A percentile compares a stretch with the other conserved stretches of the same genome.
phyloP scores from a whole-genome alignment of 805 yeast species.

The Jamesozyma piceae region DNA sequence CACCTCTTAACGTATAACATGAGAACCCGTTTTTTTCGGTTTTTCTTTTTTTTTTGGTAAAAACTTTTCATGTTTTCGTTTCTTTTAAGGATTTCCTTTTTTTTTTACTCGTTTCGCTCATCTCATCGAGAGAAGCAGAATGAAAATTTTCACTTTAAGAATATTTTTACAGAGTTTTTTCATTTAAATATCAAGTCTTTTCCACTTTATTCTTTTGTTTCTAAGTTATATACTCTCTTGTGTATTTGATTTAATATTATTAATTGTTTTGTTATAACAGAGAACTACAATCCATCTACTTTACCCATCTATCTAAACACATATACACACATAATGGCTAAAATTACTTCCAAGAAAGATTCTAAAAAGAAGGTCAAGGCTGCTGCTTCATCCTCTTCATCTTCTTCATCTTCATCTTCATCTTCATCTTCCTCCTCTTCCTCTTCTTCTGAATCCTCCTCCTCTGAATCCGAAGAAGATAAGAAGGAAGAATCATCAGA shows the following conservation, averaged over 20 bases:
- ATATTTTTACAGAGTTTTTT: background rate
- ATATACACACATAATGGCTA: conserved; percentile 13
- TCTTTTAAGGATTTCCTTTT: background rate
- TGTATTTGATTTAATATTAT: too few relatives aligned
- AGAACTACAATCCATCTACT: background rate
- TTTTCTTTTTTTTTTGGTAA: background rate
- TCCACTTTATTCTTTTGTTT: background rate
- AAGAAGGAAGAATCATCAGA: conserved; percentile 24
- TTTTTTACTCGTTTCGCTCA: background rate
- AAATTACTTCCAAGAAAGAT: conserved; percentile 24
- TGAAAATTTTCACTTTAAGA: background rate
- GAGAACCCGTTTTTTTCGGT: background rate
- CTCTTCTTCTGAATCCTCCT: conserved; percentile 3
- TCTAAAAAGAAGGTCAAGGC: conserved; percentile 22
- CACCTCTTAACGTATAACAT: background rate
- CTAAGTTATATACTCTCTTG: background rate
- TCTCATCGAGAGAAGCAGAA: background rate
- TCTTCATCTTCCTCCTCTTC: conserved; percentile 9
- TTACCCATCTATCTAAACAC: background rate
- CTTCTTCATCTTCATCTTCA: conserved; percentile 6
- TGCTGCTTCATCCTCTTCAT: conserved; percentile 7
- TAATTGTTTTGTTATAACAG: background rate
- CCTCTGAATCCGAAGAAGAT: conserved; percentile 21
- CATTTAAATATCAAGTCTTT: background rate
- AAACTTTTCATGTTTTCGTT: background rate